Conservation (phyloP, 805 yeast species). For the Metschnikowia baotianmanensis region DNA sequence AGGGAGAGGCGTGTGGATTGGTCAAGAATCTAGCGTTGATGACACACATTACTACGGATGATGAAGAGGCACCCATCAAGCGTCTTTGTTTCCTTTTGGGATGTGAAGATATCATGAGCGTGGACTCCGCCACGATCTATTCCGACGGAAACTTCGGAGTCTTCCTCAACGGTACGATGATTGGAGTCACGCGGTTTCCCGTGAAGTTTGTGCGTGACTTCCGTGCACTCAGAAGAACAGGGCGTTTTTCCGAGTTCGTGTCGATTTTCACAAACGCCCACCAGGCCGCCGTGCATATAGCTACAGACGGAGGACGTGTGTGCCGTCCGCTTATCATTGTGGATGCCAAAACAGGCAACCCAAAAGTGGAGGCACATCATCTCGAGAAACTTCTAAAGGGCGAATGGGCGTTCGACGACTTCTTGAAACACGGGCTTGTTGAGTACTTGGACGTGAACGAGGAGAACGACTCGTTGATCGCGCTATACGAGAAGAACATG, state of each 20-base stretch:
- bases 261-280: constrained; percentile 88
- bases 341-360: constrained; percentile 50
- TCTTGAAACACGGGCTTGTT: constrained; percentile 78
- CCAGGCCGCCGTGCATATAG: constrained; percentile 92
- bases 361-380: constrained; percentile 74
- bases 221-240: constrained; percentile 77
- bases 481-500: constrained; percentile 68
- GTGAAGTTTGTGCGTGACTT: constrained; percentile 75
- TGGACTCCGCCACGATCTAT: constrained; percentile 83
- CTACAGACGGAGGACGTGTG: constrained; percentile 98
- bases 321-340: constrained; percentile 95
- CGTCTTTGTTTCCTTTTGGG: constrained; percentile 79
- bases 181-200: constrained; percentile 88
- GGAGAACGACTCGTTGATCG: constrained; percentile 91
- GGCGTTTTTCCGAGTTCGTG: constrained; percentile 84
- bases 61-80: constrained; percentile 86
- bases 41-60: constrained; percentile 99
- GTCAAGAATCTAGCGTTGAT: constrained; percentile 94
- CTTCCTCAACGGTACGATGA: constrained; percentile 88
- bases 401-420: constrained; percentile 85
- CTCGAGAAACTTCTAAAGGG: constrained; percentile 61
- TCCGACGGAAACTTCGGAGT: constrained; percentile 77
- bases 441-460: constrained; percentile 97
- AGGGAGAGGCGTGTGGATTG: constrained; percentile 99
- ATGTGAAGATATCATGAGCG: constrained; percentile 77